These are phyloP conservation scores for Climacium dendroides DNA, from an alignment of 225 moss, liverwort and hornwort genomes.

Conservation along the genomic window DNA sequence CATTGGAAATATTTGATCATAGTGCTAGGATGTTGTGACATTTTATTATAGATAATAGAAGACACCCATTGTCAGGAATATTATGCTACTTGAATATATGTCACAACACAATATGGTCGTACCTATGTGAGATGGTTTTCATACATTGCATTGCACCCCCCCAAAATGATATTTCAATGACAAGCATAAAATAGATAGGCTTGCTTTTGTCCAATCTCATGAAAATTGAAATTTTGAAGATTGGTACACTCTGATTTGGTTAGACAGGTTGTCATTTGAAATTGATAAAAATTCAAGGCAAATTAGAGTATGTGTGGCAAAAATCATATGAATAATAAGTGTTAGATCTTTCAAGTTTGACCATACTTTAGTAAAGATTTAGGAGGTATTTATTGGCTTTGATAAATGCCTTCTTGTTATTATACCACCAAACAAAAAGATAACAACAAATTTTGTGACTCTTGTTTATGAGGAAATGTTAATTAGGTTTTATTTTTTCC, in stretches of 20 bases:
- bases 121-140: neutral
- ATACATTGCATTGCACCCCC: neutral
- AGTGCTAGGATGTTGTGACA: neutral
- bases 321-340: no score
- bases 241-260: no score
- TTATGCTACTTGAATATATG: neutral
- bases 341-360: no score
- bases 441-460: neutral
- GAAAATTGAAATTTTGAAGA: neutral
- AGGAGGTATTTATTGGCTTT: neutral
- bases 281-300: neutral
- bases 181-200: neutral
- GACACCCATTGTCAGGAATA: neutral
- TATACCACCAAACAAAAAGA: neutral
- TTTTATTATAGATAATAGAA: neutral
- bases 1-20: neutral
- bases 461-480: neutral
- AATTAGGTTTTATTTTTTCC: neutral
- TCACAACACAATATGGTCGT: accelerated
- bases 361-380: neutral
- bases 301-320: neutral
- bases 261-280: no score
- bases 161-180: neutral
- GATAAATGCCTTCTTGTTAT: neutral
- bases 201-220: accelerated